Evolutionary conservation across 495 filamentous ascomycete genomes (phyloP).

Genomic region (Aspergillus kassunensis): DNA sequence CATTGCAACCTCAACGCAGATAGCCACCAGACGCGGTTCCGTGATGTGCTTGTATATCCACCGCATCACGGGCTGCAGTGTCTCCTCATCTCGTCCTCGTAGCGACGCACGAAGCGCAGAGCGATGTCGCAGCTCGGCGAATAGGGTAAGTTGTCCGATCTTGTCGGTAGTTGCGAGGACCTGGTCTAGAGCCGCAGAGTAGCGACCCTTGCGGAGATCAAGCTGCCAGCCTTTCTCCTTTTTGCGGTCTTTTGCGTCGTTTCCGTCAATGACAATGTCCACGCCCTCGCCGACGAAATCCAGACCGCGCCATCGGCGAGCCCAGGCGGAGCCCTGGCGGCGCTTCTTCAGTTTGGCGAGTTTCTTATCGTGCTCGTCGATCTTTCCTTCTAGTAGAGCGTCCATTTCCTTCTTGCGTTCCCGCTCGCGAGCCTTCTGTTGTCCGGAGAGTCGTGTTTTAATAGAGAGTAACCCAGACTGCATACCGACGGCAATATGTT

Average conservation of each 20-base stretch:
- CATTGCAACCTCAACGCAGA: slow-evolving; percentile 76
- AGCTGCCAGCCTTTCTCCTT: slow-evolving; percentile 74
- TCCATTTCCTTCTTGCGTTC: slow-evolving; percentile 83
- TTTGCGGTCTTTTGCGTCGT: slow-evolving; percentile 52
- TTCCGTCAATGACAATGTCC: slow-evolving; percentile 83
- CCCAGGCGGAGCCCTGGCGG: slow-evolving; percentile 62
- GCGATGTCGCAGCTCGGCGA: slow-evolving; percentile 82
- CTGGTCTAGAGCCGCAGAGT: slow-evolving; percentile 70
- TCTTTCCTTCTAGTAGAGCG: slow-evolving; percentile 71
- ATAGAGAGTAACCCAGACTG: slow-evolving; percentile 84
- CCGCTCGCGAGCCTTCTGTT: slow-evolving; percentile 71
- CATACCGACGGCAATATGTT: slow-evolving; percentile 91
- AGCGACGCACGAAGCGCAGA: slow-evolving; percentile 81
- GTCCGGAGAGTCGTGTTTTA: slow-evolving; percentile 77
- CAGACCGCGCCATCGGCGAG: slow-evolving; percentile 66
- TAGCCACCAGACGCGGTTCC: slow-evolving; percentile 69
- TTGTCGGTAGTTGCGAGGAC: slow-evolving; percentile 59
- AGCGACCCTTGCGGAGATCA: slow-evolving; percentile 73
- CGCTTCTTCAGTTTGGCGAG: slow-evolving; percentile 63
- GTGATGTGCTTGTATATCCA: slow-evolving; percentile 78
- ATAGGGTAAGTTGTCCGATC: slow-evolving; percentile 64
- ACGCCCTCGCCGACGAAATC: slow-evolving; percentile 82
- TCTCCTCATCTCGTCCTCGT: slow-evolving; percentile 73
- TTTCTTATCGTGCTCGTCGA: slow-evolving; percentile 63
- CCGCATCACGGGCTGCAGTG: slow-evolving; percentile 72